Percentiles rank a stretch among this genome's conserved stretches.
These are phyloP conservation scores for Geosmithia flava DNA, from an alignment of 2,329 filamentous ascomycete genomes.

Conservation along the genomic window DNA sequence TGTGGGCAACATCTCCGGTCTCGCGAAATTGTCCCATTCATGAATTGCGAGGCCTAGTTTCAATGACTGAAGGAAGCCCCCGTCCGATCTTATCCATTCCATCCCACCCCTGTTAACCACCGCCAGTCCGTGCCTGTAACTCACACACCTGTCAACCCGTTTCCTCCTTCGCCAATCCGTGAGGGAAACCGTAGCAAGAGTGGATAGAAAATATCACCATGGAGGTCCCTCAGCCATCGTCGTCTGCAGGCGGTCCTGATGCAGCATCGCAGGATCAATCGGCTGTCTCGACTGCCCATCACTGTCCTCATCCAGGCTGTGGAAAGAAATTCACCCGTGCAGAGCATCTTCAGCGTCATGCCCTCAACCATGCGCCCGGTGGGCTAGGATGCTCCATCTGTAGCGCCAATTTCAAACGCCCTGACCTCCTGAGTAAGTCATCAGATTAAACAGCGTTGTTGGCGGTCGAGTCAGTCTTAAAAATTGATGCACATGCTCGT, in stretches of 20 bases:
- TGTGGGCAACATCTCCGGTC: too few relatives aligned
- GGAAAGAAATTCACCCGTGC: conserved; percentile 41
- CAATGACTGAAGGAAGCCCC: not conserved
- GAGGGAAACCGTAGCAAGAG: not conserved
- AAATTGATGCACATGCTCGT: not conserved
- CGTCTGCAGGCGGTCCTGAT: not conserved
- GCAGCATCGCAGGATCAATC: not conserved
- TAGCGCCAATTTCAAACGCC: conserved; percentile 46
- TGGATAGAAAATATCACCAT: not conserved
- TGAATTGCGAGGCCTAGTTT: not conserved
- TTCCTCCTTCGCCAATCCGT: too few relatives aligned
- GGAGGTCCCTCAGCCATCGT: not conserved
- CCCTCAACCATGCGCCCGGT: conserved; percentile 40
- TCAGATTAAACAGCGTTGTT: too few relatives aligned
- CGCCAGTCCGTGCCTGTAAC: not conserved
- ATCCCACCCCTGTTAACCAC: not conserved
- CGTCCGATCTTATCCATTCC: not conserved
- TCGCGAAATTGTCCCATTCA: too few relatives aligned
- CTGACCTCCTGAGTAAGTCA: conserved; percentile 29
- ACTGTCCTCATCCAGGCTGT: conserved; percentile 32
- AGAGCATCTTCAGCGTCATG: conserved; percentile 46
- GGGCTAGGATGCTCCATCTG: conserved; percentile 46
- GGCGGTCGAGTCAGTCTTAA: too few relatives aligned
- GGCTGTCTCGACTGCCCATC: not conserved
- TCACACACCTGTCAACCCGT: not conserved